Percentiles rank a stretch among this genome's conserved stretches.
phyloP scores from a whole-genome alignment of 1,284 basidiomycete species.

The Entoloma clypeatum region DNA sequence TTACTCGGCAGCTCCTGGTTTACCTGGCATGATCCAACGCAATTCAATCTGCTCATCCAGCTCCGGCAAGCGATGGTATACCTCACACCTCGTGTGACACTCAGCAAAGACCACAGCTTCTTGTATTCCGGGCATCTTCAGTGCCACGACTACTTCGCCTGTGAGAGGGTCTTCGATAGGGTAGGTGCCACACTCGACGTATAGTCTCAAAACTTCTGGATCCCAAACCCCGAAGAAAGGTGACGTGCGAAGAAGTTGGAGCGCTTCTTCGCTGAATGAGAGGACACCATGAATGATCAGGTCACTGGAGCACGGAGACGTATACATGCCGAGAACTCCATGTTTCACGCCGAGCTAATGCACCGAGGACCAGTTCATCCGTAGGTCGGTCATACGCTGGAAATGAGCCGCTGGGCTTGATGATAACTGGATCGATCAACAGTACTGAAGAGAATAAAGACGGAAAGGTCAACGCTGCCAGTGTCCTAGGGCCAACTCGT shows the following conservation, averaged over 20 bases:
- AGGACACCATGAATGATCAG: not conserved
- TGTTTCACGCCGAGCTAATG: slow-evolving; percentile 56
- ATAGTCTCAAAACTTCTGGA: slow-evolving; percentile 59
- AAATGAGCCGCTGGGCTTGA: slow-evolving; percentile 24
- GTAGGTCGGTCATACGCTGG: slow-evolving; percentile 12
- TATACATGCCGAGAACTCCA: slow-evolving; percentile 71
- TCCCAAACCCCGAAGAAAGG: slow-evolving; percentile 79
- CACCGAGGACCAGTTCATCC: slow-evolving; percentile 35
- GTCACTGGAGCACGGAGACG: slow-evolving; percentile 11
- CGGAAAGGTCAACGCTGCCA: slow-evolving; percentile 62
- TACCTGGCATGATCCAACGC: slow-evolving; percentile 38
- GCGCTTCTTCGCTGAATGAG: slow-evolving; percentile 56
- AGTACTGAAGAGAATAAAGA: slow-evolving; percentile 70
- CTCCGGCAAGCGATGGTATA: slow-evolving; percentile 17
- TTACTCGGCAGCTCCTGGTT: slow-evolving; percentile 32
- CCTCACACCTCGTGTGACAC: slow-evolving; percentile 20
- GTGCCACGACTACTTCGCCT: slow-evolving; percentile 33
- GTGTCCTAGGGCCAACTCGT: slow-evolving; percentile 34
- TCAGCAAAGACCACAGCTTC: slow-evolving; percentile 24
- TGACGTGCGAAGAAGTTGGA: slow-evolving; percentile 45
- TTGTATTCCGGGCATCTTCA: slow-evolving; percentile 54
- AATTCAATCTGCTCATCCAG: slow-evolving; percentile 22
- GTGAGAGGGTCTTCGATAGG: slow-evolving; percentile 21
- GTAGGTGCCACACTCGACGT: slow-evolving; percentile 64
- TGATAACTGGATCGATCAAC: slow-evolving; percentile 78